Base-by-base conservation (phyloP, 768 basidiomycete genomes). In the Lactarius sp. region DNA sequence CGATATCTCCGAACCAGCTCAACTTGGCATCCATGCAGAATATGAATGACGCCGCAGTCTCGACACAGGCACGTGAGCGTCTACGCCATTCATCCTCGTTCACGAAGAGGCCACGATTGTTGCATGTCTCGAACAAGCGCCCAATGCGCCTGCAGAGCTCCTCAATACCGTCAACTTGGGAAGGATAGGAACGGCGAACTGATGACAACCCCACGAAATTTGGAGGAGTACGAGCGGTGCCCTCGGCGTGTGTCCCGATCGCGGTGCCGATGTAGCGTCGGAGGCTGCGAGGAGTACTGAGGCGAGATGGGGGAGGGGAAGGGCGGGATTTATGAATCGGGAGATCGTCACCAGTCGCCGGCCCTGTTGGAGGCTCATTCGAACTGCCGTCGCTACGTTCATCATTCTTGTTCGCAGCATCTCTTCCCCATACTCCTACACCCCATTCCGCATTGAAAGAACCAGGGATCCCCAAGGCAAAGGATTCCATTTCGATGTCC, bases 401-500 rank as follows among this genome's bases (percentile, higher is more conserved):
- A 9, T 60, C 41, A 2, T 27, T n/a, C 3, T 10, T 36, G 52
- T 8, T 9, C n/a, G 6, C 10, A 6, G 36, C 34, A 9, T 46
- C 52, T 16, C 20, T 42, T 46, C 34, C 46, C 59, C 62, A 64
- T 3, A 67, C 59, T 13, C 46, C 27, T 34, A 36, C 46, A 22
- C 62, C 62, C 59, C 59, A 64, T 34, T 39, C 27, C 1, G 54
- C 42, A 44, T 47, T 55, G 22, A 66, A 54, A 8, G 62, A 66
- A 6, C 66, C 66, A 1, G 62, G 58, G 13, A 67, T 67, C 3
- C 54, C 62, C 7, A 41, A 37, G 5, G 37, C 66, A 36, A 67
- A 39, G 12, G 66, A 46, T 18, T 67, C 66, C 53, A 67, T 56
- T 18, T 67, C 62, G 50, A 44, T 60, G 44, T 64, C 58, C 31